These are phyloP conservation scores for Carex cristatella DNA, from an alignment of 176 grass and related monocot species.

Conservation along the genomic window DNA sequence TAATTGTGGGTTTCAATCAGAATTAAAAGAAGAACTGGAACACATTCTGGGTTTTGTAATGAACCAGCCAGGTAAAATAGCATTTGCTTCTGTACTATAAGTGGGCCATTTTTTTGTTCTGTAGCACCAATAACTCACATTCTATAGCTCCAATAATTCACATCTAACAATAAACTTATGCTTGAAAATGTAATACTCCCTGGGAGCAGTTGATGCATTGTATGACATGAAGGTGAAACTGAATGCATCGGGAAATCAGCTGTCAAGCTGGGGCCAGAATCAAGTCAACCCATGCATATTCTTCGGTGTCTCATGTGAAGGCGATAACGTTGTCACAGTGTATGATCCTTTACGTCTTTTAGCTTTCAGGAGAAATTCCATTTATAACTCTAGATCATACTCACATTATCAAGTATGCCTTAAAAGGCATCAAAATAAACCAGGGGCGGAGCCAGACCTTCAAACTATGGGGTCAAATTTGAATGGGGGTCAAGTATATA, in stretches of 20 bases:
- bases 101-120: background rate
- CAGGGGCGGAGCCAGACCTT: no score
- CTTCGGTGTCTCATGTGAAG: constrained; percentile 26
- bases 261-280: constrained; percentile 48
- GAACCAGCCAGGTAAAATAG: background rate
- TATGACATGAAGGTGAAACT: constrained; percentile 52
- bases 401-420: background rate
- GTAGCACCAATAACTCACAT: background rate
- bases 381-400: background rate
- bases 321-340: constrained; percentile 35
- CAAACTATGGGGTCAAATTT: no score
- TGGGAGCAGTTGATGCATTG: constrained; percentile 31
- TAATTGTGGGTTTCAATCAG: background rate
- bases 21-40: background rate
- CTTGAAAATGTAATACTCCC: background rate
- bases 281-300: constrained; percentile 58
- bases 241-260: constrained; percentile 25
- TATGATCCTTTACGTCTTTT: constrained; percentile 37
- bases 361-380: background rate
- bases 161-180: background rate
- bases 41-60: background rate
- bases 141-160: background rate
- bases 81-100: background rate
- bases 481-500: no score
- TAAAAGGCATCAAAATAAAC: background rate